Percentiles rank a stretch among this genome's conserved stretches.
Conservation (phyloP, 805 yeast species). For the Metschnikowia corniflorae region DNA sequence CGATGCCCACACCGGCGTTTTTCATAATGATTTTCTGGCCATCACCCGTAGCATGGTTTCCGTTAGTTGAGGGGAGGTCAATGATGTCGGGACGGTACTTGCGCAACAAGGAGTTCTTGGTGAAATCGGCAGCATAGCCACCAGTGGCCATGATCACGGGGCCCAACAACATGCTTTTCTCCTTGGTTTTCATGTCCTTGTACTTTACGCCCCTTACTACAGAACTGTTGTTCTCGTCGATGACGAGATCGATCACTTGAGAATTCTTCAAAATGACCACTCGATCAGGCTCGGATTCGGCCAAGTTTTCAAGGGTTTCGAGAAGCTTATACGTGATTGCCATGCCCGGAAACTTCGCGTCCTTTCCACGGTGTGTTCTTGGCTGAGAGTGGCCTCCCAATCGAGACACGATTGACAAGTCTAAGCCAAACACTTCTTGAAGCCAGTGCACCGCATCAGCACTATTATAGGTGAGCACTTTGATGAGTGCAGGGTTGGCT, state of each 20-base stretch:
- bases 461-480: slow-evolving; percentile 57
- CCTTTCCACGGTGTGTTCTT: slow-evolving; percentile 78
- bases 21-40: slow-evolving; percentile 54
- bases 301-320: slow-evolving; percentile 18
- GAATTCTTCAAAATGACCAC: slow-evolving; percentile 23
- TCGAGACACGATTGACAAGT: slow-evolving; percentile 65
- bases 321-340: slow-evolving; percentile 51
- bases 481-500: slow-evolving; percentile 57
- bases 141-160: slow-evolving; percentile 65
- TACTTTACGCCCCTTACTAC: slow-evolving; percentile 20
- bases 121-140: slow-evolving; percentile 65
- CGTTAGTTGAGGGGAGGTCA: slow-evolving; percentile 57
- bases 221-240: slow-evolving; percentile 22
- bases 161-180: slow-evolving; percentile 38
- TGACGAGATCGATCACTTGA: slow-evolving; percentile 39
- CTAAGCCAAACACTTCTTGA: slow-evolving; percentile 57
- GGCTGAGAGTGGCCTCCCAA: slow-evolving; percentile 81
- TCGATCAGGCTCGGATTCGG: slow-evolving; percentile 36
- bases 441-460: slow-evolving; percentile 72
- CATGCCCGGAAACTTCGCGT: slow-evolving; percentile 62
- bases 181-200: slow-evolving; percentile 30
- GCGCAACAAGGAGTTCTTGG: slow-evolving; percentile 47
- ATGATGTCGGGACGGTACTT: slow-evolving; percentile 58
- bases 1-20: slow-evolving; percentile 53
- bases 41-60: slow-evolving; percentile 60